phyloP scores from a whole-genome alignment of 2,329 filamentous ascomycete species.

The Ceratocystis variospora region DNA sequence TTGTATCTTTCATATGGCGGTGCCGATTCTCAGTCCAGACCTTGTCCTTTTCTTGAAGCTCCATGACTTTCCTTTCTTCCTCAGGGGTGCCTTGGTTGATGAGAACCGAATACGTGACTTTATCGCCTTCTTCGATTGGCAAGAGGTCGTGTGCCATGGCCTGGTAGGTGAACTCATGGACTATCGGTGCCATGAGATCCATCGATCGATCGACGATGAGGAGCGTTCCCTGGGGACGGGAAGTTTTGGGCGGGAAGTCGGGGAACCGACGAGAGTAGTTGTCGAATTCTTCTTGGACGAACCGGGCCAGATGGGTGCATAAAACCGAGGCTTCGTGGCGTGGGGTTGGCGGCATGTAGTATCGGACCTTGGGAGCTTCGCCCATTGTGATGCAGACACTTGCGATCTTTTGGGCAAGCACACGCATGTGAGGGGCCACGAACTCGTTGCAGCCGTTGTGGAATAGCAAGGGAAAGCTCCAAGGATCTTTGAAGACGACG shows the following conservation, averaged over 20 bases:
- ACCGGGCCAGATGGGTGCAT: conserved; percentile 74
- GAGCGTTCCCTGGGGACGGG: conserved; percentile 66
- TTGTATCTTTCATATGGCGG: conserved; percentile 94
- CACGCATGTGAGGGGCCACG: conserved; percentile 69
- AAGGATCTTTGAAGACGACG: conserved; percentile 83
- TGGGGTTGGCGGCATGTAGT: conserved; percentile 63
- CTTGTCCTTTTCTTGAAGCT: conserved; percentile 77
- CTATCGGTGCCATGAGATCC: conserved; percentile 72
- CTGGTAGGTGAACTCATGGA: conserved; percentile 97
- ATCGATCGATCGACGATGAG: conserved; percentile 85
- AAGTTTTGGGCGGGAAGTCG: conserved; percentile 68
- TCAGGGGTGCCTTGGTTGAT: conserved; percentile 60
- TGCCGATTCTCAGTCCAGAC: conserved; percentile 95
- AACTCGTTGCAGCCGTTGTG: conserved; percentile 80
- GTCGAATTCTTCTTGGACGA: conserved; percentile 84
- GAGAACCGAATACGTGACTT: conserved; percentile 68
- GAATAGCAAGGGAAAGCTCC: conserved; percentile 86
- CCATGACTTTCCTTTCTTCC: conserved; percentile 76
- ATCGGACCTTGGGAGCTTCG: conserved; percentile 86
- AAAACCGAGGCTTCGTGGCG: conserved; percentile 79
- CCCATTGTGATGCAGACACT: conserved; percentile 83
- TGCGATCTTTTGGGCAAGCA: conserved; percentile 78
- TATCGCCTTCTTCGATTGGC: conserved; percentile 76
- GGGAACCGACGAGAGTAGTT: conserved; percentile 72
- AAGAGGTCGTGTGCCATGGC: conserved; percentile 94